Conservation (phyloP, 1,139 yeast genomes). For the Petasospora rhodanensis region DNA sequence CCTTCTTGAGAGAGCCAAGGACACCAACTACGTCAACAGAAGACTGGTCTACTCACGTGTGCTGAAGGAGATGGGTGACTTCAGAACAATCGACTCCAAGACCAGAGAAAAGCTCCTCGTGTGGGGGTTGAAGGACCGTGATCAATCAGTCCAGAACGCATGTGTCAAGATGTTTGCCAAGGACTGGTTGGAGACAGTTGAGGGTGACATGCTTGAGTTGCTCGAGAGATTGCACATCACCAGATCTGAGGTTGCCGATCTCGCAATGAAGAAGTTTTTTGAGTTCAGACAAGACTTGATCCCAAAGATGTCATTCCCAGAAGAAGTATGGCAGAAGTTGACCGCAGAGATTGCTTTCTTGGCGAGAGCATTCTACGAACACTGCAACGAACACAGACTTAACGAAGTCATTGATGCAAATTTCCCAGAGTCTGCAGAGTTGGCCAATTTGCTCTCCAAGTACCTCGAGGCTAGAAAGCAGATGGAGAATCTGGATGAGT, state of each 20-base stretch:
- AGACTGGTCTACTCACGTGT: slow-evolving; percentile 67
- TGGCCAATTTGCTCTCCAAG: slow-evolving; percentile 54
- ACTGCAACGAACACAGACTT: slow-evolving; percentile 51
- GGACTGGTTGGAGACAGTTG: slow-evolving; percentile 66
- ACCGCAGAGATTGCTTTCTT: slow-evolving; percentile 75
- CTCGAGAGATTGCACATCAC: slow-evolving; percentile 68
- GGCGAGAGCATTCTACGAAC: slow-evolving; percentile 60
- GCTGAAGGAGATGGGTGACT: slow-evolving; percentile 64
- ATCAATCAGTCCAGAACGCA: slow-evolving; percentile 64
- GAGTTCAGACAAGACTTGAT: slow-evolving; percentile 59
- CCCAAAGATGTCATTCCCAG: slow-evolving; percentile 51
- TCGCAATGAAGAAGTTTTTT: slow-evolving; percentile 63
- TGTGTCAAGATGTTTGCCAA: slow-evolving; percentile 66
- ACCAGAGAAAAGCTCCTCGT: slow-evolving; percentile 62
- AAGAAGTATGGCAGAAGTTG: slow-evolving; percentile 61
- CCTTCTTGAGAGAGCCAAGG: slow-evolving; percentile 79
- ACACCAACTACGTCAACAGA: slow-evolving; percentile 66
- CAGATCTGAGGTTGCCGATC: slow-evolving; percentile 59
- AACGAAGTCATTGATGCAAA: slow-evolving; percentile 61
- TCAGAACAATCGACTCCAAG: slow-evolving; percentile 53
- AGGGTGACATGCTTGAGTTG: slow-evolving; percentile 68
- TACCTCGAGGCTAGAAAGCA: slow-evolving; percentile 46
- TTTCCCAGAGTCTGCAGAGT: slow-evolving; percentile 76
- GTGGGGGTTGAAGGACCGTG: slow-evolving; percentile 91
- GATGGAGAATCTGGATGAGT: slow-evolving; percentile 36